These are phyloP conservation scores for Teratosphaeria zuluensis DNA, from an alignment of 2,329 filamentous ascomycete genomes.

Conservation along the genomic window DNA sequence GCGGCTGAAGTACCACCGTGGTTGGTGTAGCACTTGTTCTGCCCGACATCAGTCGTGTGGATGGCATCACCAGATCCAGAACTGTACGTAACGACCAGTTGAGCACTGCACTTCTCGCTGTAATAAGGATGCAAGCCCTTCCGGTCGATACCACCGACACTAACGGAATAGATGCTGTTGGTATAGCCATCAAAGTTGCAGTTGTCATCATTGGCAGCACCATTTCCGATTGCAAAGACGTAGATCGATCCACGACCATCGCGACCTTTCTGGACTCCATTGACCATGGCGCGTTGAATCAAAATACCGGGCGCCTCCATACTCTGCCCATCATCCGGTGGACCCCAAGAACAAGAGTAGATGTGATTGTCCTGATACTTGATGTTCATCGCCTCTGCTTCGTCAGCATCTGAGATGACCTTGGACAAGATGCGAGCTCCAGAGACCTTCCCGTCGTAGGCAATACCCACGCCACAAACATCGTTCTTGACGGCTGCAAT, in stretches of 20 bases:
- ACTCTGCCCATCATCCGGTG: constrained; percentile 80
- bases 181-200: constrained; percentile 99
- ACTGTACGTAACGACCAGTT: constrained; percentile 92
- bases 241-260: constrained; percentile 79
- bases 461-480: constrained; percentile 90
- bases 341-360: constrained; percentile 98
- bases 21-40: constrained; percentile 63
- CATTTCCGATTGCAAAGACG: constrained; percentile 94
- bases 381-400: constrained; percentile 87
- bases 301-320: constrained; percentile 91
- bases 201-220: constrained; percentile 77
- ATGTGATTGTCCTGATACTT: constrained; percentile 87
- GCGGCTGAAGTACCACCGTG: constrained; percentile 95
- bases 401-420: constrained; percentile 82
- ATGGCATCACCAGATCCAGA: constrained; percentile 83
- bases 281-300: constrained; percentile 83
- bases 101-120: constrained; percentile 90
- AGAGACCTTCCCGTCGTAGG: constrained; percentile 82
- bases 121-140: constrained; percentile 88
- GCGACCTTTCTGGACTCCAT: constrained; percentile 81
- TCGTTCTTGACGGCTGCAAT: constrained; percentile 86
- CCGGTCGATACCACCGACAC: constrained; percentile 84
- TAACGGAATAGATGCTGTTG: constrained; percentile 98
- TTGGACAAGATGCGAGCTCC: constrained; percentile 90
- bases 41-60: constrained; percentile 89